Percentiles rank a stretch among this genome's conserved stretches.
Evolutionary conservation across 306 rosid genomes (phyloP).

Genomic region (Pyrus pyrifolia): DNA sequence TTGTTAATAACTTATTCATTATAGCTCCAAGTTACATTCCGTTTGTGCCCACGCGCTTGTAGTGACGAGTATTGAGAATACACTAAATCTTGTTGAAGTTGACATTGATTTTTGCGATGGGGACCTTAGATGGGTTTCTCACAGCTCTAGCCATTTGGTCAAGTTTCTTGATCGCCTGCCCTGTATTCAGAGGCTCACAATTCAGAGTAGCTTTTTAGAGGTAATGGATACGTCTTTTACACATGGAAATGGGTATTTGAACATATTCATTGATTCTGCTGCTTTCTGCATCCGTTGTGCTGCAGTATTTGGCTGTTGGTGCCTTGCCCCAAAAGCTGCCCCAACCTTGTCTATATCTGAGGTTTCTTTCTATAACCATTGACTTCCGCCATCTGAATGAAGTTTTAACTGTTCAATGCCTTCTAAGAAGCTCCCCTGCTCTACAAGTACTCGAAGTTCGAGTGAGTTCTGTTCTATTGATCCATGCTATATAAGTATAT

Average conservation of each 20-base stretch:
- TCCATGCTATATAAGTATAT: too few species aligned
- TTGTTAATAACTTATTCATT: too few species aligned
- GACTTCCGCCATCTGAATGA: slow-evolving; percentile 36
- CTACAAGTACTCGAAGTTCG: background rate
- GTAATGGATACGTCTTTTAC: slow-evolving; percentile 5
- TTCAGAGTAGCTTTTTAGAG: slow-evolving; percentile 23
- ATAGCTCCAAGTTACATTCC: too few species aligned
- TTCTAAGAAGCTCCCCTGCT: slow-evolving; percentile 45
- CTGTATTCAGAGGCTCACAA: slow-evolving; percentile 11
- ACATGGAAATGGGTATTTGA: background rate
- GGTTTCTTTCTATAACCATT: slow-evolving; percentile 33
- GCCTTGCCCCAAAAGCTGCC: slow-evolving; percentile 31
- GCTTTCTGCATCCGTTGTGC: background rate
- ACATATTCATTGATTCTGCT: background rate
- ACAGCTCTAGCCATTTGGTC: slow-evolving; percentile 28
- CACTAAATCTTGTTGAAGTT: slow-evolving; percentile 39
- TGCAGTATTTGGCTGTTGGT: slow-evolving; percentile 21
- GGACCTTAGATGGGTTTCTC: too few species aligned
- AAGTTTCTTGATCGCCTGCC: slow-evolving; percentile 39
- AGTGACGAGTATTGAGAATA: slow-evolving; percentile 9
- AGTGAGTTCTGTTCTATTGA: background rate
- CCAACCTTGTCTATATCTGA: slow-evolving; percentile 27
- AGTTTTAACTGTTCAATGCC: slow-evolving; percentile 41
- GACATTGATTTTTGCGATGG: slow-evolving; percentile 14
- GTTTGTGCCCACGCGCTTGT: too few species aligned